Conservation (phyloP, 2,329 filamentous ascomycete species). For the Talaromyces amestolkiae region DNA sequence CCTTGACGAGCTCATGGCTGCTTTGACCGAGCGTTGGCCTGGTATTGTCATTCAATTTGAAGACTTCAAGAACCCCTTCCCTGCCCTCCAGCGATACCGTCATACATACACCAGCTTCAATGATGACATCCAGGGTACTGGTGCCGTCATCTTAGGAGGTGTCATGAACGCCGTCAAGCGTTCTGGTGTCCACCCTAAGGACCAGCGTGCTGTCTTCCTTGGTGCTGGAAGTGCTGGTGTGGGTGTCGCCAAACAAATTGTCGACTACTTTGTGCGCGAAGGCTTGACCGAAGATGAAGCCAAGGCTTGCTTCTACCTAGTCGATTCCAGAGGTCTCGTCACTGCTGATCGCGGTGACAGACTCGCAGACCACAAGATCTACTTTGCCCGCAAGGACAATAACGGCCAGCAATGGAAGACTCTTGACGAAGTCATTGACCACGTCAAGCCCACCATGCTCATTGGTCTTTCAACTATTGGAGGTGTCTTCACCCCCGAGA, state of each 20-base stretch:
- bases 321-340: slow-evolving; percentile 94
- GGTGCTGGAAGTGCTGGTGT: slow-evolving; percentile 94
- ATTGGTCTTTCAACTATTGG: slow-evolving; percentile 93
- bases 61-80: slow-evolving; percentile 97
- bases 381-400: slow-evolving; percentile 66
- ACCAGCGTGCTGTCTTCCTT: slow-evolving; percentile 94
- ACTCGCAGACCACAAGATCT: slow-evolving; percentile 81
- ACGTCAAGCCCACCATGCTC: slow-evolving; percentile 90
- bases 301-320: slow-evolving; percentile 90
- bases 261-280: slow-evolving; percentile 92
- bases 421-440: slow-evolving; percentile 87
- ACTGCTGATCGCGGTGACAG: slow-evolving; percentile 90
- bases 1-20: slow-evolving; percentile 96
- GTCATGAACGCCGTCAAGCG: slow-evolving; percentile 75
- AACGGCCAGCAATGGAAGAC: slow-evolving; percentile 67
- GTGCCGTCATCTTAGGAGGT: slow-evolving; percentile 87
- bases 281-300: slow-evolving; percentile 86
- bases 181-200: slow-evolving; percentile 78
- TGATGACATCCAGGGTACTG: slow-evolving; percentile 96
- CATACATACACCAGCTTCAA: slow-evolving; percentile 94
- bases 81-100: slow-evolving; percentile 85
- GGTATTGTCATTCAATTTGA: slow-evolving; percentile 86
- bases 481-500: slow-evolving; percentile 86
- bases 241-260: slow-evolving; percentile 95
- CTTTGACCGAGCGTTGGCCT: slow-evolving; percentile 73